Percentiles rank a stretch among this genome's conserved stretches.
These are phyloP conservation scores for Aspergillus conjunctus DNA, from an alignment of 495 filamentous ascomycete genomes.

Conservation along the genomic window DNA sequence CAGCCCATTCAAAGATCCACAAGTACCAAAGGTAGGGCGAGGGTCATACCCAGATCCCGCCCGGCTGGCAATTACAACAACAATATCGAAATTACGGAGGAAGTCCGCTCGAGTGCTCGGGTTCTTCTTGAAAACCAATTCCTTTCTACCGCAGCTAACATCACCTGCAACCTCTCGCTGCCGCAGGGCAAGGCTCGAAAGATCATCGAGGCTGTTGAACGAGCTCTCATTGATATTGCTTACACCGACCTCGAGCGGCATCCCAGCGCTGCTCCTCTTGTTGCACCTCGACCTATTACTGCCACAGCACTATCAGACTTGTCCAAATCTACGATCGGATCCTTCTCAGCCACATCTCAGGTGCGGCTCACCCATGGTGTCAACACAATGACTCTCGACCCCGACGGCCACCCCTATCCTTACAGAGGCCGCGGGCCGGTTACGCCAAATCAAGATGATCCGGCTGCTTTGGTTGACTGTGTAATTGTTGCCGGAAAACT, in stretches of 20 bases:
- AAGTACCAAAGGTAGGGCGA: neutral
- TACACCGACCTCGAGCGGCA: constrained; percentile 37
- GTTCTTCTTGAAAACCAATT: constrained; percentile 3
- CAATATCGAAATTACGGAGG: no score
- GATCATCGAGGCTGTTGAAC: constrained; percentile 30
- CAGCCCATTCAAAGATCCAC: neutral
- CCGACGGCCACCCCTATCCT: constrained; percentile 22
- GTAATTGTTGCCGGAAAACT: constrained; percentile 39
- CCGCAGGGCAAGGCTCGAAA: neutral
- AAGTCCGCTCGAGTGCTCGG: neutral
- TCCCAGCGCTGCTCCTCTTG: constrained; percentile 23
- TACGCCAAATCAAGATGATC: constrained; percentile 8
- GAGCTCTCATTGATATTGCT: constrained; percentile 30
- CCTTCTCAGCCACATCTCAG: constrained; percentile 18
- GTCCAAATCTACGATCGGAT: constrained; percentile 21
- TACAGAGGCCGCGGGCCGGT: constrained; percentile 39
- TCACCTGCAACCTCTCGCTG: neutral
- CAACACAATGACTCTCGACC: constrained; percentile 17
- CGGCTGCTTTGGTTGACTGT: constrained; percentile 35
- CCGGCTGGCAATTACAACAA: no score
- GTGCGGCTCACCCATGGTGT: constrained; percentile 22
- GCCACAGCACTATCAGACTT: constrained; percentile 25
- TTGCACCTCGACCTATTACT: constrained; percentile 14
- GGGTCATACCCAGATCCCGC: no score
- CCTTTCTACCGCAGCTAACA: neutral